Evolutionary conservation across 176 grass and related monocot species (phyloP), one percentile per base, ranked within the genome.

Genomic region (Aegilops longissima): DNA sequence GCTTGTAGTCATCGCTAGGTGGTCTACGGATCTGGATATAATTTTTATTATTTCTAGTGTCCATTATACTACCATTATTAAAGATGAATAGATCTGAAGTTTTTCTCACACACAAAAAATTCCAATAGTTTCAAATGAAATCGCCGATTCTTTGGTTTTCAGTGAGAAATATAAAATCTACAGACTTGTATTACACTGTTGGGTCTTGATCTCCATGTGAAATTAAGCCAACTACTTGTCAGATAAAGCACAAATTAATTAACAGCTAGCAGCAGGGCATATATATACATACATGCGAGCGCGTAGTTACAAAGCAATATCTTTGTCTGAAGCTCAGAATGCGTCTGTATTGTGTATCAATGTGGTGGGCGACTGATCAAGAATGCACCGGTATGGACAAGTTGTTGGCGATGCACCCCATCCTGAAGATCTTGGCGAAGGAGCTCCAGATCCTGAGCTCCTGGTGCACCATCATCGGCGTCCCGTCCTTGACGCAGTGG

Each of bases 401-500:
- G 76, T 89, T 90, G 51, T 76, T 90, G 31, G 84, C 66, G 82
- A 94, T 82, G 94, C 92, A 99, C 6, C 89, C 94, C 89, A 84
- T 86, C 76, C 93, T 91, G 66, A 96, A 88, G 66, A 99, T 66
- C 58, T 90, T 87, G 78, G 89, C 79, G 8, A 97, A 42, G 8
- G 97, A 90, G 30, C 82, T 91, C 68, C 94, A 85, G 8, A 96
- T 75, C 85, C 92, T 85, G 61, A 96, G 88, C 39, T 99, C 92
- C 68, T 94, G 92, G 59, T 90, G 94, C 89, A 81, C 89, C 88
- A 89, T 82, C 38, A 96, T 42, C 1, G 97, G 97, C 86, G 85
- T 45, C 73, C 97, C 94, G 70, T 96, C 94, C 82, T 86, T 99
- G 5, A 99, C 79, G 81, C 97, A 91, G 83, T 91, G 92, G 66